phyloP scores from a whole-genome alignment of 345 rosid genomes.

The Capsella bursapastoris region DNA sequence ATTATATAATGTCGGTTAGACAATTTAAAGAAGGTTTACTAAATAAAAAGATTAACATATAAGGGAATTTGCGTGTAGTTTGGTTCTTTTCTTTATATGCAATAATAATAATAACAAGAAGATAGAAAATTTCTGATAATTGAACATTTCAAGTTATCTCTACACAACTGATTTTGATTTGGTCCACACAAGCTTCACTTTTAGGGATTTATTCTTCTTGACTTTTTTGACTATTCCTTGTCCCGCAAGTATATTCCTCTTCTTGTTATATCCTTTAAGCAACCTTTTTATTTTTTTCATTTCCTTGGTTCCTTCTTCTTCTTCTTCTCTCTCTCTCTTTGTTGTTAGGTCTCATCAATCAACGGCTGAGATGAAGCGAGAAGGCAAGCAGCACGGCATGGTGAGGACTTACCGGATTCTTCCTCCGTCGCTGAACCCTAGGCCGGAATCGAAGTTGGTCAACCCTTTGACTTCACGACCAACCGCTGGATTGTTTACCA shows the following conservation, averaged over 20 bases:
- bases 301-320: slow-evolving; percentile 25
- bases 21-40: background rate
- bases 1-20: background rate
- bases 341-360: slow-evolving; percentile 15
- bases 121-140: slow-evolving; percentile 4
- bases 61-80: background rate
- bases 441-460: slow-evolving; percentile 43
- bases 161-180: slow-evolving; percentile 35
- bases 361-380: slow-evolving; percentile 60
- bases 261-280: slow-evolving; percentile 37
- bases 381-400: slow-evolving; percentile 78
- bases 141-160: slow-evolving; percentile 31
- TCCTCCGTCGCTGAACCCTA: slow-evolving; percentile 53
- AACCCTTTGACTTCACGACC: slow-evolving; percentile 53
- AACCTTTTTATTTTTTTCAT: slow-evolving; percentile 10
- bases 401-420: slow-evolving; percentile 57
- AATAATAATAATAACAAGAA: background rate
- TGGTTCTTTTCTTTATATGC: background rate
- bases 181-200: slow-evolving; percentile 42
- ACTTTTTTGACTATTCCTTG: slow-evolving; percentile 39
- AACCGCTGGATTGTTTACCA: slow-evolving; percentile 61
- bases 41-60: background rate
- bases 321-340: background rate
- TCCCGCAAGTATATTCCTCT: slow-evolving; percentile 46
- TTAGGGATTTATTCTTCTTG: slow-evolving; percentile 9